Conservation (phyloP, 805 yeast species). For the Myxozyma mucilagina region DNA sequence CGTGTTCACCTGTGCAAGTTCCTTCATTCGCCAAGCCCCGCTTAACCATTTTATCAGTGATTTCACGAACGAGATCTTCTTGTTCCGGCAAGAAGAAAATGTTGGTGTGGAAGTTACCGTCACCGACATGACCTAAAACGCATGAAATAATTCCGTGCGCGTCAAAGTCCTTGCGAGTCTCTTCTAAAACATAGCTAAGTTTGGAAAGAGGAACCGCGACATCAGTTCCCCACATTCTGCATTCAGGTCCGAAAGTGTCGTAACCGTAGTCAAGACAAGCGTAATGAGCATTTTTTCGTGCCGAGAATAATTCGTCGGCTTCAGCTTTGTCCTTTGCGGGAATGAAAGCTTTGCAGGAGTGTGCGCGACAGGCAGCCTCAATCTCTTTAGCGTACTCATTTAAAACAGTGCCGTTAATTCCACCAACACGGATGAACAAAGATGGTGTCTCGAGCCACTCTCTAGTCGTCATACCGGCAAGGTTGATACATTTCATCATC, state of each 20-base stretch:
- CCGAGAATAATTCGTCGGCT: slow-evolving; percentile 76
- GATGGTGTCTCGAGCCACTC: slow-evolving; percentile 72
- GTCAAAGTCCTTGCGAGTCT: slow-evolving; percentile 63
- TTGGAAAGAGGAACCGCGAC: slow-evolving; percentile 84
- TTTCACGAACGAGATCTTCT: slow-evolving; percentile 50
- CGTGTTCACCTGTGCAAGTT: slow-evolving; percentile 89
- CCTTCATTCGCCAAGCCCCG: slow-evolving; percentile 73
- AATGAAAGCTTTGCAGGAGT: slow-evolving; percentile 54
- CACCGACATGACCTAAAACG: slow-evolving; percentile 85
- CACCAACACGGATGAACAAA: slow-evolving; percentile 69
- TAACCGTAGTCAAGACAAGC: slow-evolving; percentile 67
- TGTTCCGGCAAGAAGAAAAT: slow-evolving; percentile 57
- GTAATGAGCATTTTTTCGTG: slow-evolving; percentile 77
- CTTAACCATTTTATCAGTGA: slow-evolving; percentile 71
- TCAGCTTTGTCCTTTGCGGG: slow-evolving; percentile 63
- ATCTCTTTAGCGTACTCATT: slow-evolving; percentile 49
- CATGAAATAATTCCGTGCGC: slow-evolving; percentile 59
- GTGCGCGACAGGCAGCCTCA: slow-evolving; percentile 49
- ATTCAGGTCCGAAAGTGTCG: slow-evolving; percentile 43
- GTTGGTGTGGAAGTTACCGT: slow-evolving; percentile 87
- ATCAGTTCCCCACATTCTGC: slow-evolving; percentile 85
- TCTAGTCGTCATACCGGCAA: slow-evolving; percentile 53
- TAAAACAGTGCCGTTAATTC: slow-evolving; percentile 54
- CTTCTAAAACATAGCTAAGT: slow-evolving; percentile 58
- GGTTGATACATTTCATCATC: slow-evolving; percentile 72